Evolutionary conservation across 306 rosid genomes (phyloP).

Genomic region (Fragaria nilgerrensis): DNA sequence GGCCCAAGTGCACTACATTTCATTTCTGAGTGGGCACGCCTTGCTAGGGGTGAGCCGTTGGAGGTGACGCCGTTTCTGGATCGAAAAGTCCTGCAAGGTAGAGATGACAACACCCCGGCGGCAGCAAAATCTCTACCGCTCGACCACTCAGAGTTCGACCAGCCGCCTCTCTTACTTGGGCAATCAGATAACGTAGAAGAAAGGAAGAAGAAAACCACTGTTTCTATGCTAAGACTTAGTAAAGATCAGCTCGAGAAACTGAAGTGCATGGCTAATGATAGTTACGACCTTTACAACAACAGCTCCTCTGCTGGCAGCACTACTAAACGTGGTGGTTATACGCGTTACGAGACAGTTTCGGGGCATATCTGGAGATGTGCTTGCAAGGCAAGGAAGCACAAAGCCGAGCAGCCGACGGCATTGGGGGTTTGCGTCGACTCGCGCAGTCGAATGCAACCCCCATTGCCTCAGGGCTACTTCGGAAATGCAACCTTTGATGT

Average conservation of each 20-base stretch:
- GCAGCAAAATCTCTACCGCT: not conserved
- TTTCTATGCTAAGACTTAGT: constrained; percentile 34
- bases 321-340: constrained; percentile 24
- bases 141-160: constrained; percentile 13
- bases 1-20: constrained; percentile 49
- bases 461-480: constrained; percentile 44
- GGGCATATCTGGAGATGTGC: constrained; percentile 65
- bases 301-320: not conserved
- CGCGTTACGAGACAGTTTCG: constrained; percentile 39
- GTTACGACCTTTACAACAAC: not conserved
- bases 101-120: constrained; percentile 9
- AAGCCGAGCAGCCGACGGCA: constrained; percentile 34
- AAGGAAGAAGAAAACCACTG: constrained; percentile 35
- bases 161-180: constrained; percentile 29
- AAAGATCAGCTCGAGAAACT: constrained; percentile 43
- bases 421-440: constrained; percentile 42
- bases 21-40: constrained; percentile 47
- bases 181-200: constrained; percentile 25
- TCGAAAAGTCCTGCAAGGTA: constrained; percentile 22
- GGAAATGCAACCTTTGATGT: constrained; percentile 59
- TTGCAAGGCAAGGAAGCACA: constrained; percentile 44
- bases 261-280: constrained; percentile 40
- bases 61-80: constrained; percentile 41
- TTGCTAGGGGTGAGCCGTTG: constrained; percentile 43
- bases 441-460: constrained; percentile 41